Percentiles rank a stretch among this genome's conserved stretches.
Conservation (phyloP, 306 rosid genomes). For the Dryas drummondii region DNA sequence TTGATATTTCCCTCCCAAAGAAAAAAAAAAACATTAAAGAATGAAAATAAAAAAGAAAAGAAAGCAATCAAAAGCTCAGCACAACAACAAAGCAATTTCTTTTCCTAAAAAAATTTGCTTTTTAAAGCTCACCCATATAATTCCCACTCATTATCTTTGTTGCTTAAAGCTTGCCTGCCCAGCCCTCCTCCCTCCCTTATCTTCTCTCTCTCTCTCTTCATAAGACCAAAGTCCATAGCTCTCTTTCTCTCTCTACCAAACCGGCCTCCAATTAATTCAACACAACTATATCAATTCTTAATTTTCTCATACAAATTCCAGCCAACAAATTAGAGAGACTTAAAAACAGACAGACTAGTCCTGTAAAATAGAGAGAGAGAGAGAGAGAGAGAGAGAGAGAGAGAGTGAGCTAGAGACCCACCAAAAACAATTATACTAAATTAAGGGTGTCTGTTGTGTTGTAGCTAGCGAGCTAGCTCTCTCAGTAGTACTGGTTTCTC, state of each 20-base stretch:
- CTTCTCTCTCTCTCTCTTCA: neutral
- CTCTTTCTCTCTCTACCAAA: neutral
- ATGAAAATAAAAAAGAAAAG: neutral
- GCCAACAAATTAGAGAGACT: neutral
- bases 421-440: constrained; percentile 20
- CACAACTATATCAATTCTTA: constrained; percentile 8
- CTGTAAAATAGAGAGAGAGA: constrained; percentile 4
- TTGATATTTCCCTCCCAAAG: neutral
- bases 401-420: constrained; percentile 4
- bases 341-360: constrained; percentile 16
- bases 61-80: constrained; percentile 19
- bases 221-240: neutral
- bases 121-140: constrained; percentile 78
- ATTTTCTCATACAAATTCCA: constrained; percentile 35
- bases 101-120: constrained; percentile 34
- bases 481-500: neutral
- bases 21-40: neutral
- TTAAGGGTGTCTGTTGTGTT: neutral
- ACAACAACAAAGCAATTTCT: constrained; percentile 53
- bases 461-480: too few species aligned
- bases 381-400: constrained; percentile 4
- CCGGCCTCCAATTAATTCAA: neutral
- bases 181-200: neutral
- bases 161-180: constrained; percentile 62
- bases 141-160: constrained; percentile 94